Evolutionary conservation across 2,329 filamentous ascomycete species (phyloP).

Genomic region (Bertia moriformis): DNA sequence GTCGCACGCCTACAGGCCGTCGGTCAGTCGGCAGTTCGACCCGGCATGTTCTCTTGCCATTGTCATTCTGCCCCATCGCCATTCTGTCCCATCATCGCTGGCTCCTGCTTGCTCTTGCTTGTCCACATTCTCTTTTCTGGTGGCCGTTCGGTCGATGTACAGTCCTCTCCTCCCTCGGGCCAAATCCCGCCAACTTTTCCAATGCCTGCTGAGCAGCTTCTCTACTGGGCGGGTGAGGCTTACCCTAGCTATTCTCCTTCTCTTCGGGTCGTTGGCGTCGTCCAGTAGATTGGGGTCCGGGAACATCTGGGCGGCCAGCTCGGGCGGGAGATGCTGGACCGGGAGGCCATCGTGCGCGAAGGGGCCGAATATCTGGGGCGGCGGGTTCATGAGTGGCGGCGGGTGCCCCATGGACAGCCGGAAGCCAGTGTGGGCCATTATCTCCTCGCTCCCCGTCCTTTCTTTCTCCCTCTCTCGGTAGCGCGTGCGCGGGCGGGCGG

Average conservation of each 20-base stretch:
- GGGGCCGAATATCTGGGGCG: slow-evolving; percentile 54
- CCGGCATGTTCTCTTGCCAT: slow-evolving; percentile 3
- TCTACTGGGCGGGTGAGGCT: too few relatives aligned
- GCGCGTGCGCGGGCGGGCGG: background rate
- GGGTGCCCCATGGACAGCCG: slow-evolving; percentile 37
- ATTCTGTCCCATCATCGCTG: slow-evolving; percentile 5
- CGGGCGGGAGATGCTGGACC: slow-evolving; percentile 36
- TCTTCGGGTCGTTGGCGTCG: slow-evolving; percentile 69
- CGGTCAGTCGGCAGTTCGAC: slow-evolving; percentile 5
- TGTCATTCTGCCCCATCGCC: slow-evolving; percentile 1
- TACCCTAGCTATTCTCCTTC: slow-evolving; percentile 76
- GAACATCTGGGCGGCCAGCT: slow-evolving; percentile 46
- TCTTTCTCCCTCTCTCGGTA: background rate
- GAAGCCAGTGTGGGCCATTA: slow-evolving; percentile 38
- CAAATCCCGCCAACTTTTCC: too few relatives aligned
- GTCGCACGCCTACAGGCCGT: slow-evolving; percentile 79
- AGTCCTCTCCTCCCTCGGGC: too few relatives aligned
- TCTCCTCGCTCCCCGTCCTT: too few relatives aligned
- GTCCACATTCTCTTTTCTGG: too few relatives aligned
- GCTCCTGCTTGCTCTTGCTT: too few relatives aligned
- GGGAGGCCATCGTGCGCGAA: slow-evolving; percentile 47
- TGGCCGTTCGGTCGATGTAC: too few relatives aligned
- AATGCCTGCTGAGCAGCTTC: too few relatives aligned
- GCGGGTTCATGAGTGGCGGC: slow-evolving; percentile 48
- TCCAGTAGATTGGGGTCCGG: slow-evolving; percentile 42